These are phyloP conservation scores for Sugiyamaella smithiae DNA, from an alignment of 805 yeast species.

Conservation along the genomic window DNA sequence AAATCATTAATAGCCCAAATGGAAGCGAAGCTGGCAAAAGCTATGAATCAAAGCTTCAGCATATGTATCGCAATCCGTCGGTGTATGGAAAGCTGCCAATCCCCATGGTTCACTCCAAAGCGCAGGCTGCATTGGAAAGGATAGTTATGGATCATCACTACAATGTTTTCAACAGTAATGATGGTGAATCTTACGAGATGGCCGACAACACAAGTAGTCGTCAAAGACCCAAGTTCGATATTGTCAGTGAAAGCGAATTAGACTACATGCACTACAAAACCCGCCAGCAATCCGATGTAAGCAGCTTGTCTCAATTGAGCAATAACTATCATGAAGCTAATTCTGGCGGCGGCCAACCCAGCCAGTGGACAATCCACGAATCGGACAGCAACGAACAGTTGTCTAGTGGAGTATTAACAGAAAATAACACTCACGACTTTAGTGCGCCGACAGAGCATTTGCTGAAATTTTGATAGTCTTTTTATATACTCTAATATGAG, in stretches of 20 bases:
- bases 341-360: too few relatives aligned
- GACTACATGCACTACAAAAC: constrained; percentile 16
- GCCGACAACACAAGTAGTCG: not conserved
- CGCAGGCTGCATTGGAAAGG: constrained; percentile 14
- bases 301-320: too few relatives aligned
- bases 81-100: constrained; percentile 18
- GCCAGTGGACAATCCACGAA: too few relatives aligned
- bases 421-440: too few relatives aligned
- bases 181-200: not conserved
- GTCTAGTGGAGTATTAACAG: too few relatives aligned
- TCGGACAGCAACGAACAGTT: too few relatives aligned
- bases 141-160: not conserved
- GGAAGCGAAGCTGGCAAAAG: not conserved
- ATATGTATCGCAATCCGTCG: constrained; percentile 26
- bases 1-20: constrained; percentile 13
- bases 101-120: constrained; percentile 27
- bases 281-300: too few relatives aligned
- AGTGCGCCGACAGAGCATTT: too few relatives aligned
- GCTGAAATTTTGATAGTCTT: too few relatives aligned
- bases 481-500: too few relatives aligned
- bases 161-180: constrained; percentile 15
- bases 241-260: constrained; percentile 17
- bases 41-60: constrained; percentile 14
- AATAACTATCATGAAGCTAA: too few relatives aligned
- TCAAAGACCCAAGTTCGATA: constrained; percentile 13